Evolutionary conservation across 129 eudicot genomes (phyloP).

Genomic region (Centella asiatica): DNA sequence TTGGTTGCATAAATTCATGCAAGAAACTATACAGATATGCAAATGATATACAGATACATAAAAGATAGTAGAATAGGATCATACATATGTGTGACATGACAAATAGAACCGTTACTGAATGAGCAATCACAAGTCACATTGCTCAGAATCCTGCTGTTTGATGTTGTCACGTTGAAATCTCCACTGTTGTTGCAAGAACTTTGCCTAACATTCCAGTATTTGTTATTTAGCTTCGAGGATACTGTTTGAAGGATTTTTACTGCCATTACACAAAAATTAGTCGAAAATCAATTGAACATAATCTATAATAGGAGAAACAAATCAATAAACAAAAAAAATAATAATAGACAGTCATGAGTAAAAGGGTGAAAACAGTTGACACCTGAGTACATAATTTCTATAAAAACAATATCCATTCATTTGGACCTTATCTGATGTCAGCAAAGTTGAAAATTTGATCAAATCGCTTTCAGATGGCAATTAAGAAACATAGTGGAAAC

Average conservation of each 20-base stretch:
- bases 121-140: slow-evolving; percentile 59
- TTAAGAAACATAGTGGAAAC: too few relatives aligned
- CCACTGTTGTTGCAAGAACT: slow-evolving; percentile 37
- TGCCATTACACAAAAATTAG: slow-evolving; percentile 29
- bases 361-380: too few relatives aligned
- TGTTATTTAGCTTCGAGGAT: slow-evolving; percentile 43
- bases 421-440: too few relatives aligned
- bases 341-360: neutral
- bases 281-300: neutral
- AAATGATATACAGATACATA: neutral
- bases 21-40: too few relatives aligned
- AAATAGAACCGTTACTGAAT: slow-evolving; percentile 37
- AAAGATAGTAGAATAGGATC: slow-evolving; percentile 12
- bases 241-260: slow-evolving; percentile 42
- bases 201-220: slow-evolving; percentile 39
- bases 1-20: neutral
- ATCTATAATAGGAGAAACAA: neutral
- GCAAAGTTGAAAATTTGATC: too few relatives aligned
- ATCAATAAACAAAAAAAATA: neutral
- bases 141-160: slow-evolving; percentile 13
- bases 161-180: slow-evolving; percentile 30
- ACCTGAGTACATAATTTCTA: too few relatives aligned
- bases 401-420: too few relatives aligned
- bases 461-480: too few relatives aligned
- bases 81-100: slow-evolving; percentile 78